These are phyloP conservation scores for Talaromyces ruber DNA, from an alignment of 495 filamentous ascomycete genomes.

Conservation along the genomic window DNA sequence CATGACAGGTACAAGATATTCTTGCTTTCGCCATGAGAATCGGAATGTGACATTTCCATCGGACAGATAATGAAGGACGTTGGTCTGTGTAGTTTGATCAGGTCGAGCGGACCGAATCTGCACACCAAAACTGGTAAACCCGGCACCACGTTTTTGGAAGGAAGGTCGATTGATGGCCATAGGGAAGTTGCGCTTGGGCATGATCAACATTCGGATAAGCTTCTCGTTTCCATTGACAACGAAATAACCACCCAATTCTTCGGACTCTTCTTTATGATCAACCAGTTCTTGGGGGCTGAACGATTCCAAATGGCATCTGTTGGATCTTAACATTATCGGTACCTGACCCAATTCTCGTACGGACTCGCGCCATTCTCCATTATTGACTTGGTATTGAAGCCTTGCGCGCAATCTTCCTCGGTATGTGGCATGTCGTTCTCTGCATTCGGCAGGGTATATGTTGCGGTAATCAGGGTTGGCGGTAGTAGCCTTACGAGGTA, in stretches of 20 bases:
- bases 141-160: conserved; percentile 72
- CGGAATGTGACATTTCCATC: conserved; percentile 95
- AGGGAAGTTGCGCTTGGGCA: conserved; percentile 84
- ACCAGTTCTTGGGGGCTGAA: conserved; percentile 76
- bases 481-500: conserved; percentile 30
- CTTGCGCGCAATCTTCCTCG: conserved; percentile 73
- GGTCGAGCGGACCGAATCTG: conserved; percentile 86
- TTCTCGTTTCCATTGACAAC: conserved; percentile 68
- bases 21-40: conserved; percentile 96
- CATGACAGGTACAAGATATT: conserved; percentile 87
- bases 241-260: conserved; percentile 91
- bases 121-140: conserved; percentile 83
- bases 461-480: conserved; percentile 47
- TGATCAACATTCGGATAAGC: conserved; percentile 83
- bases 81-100: conserved; percentile 95
- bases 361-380: conserved; percentile 71
- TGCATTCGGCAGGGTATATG: conserved; percentile 85
- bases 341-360: conserved; percentile 78
- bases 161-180: conserved; percentile 88
- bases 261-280: conserved; percentile 79
- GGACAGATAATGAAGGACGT: conserved; percentile 88
- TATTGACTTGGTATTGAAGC: conserved; percentile 76
- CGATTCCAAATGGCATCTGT: conserved; percentile 81
- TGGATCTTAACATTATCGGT: conserved; percentile 89
- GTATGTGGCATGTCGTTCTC: conserved; percentile 90